Percentiles rank a stretch among this genome's conserved stretches.
phyloP scores from a whole-genome alignment of 2,329 filamentous ascomycete genomes.

The Ilyonectria robusta region DNA sequence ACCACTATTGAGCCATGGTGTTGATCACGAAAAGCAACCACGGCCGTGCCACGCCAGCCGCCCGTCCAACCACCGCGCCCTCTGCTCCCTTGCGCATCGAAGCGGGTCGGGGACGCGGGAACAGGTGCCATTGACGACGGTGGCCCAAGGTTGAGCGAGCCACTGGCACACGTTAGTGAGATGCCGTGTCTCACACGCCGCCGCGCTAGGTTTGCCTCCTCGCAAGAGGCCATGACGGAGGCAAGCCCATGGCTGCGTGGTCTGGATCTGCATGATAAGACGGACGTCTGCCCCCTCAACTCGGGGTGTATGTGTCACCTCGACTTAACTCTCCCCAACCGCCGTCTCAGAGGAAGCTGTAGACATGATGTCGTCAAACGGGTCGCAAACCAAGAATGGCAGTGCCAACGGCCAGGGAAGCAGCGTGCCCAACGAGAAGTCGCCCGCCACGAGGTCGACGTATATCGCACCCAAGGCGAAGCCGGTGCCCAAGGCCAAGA shows the following conservation, averaged over 20 bases:
- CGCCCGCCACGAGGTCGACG: conserved; percentile 19
- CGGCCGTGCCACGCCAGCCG: conserved; percentile 32
- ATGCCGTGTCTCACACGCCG: conserved; percentile 40
- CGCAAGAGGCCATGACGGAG: conserved; percentile 9
- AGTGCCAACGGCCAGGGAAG: conserved; percentile 38
- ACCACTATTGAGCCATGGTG: conserved; percentile 26
- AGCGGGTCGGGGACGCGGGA: conserved; percentile 28
- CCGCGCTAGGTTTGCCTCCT: conserved; percentile 20
- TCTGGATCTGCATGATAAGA: conserved; percentile 21
- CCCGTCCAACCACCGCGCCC: conserved; percentile 33
- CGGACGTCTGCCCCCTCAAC: conserved; percentile 11
- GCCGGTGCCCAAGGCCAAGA: conserved; percentile 34
- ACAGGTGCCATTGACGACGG: neutral
- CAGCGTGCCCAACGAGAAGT: conserved; percentile 22
- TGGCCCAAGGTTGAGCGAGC: neutral
- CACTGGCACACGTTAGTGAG: conserved; percentile 28
- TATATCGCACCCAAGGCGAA: neutral
- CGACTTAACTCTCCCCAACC: conserved; percentile 13
- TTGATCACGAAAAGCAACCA: conserved; percentile 38
- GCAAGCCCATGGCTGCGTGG: conserved; percentile 3
- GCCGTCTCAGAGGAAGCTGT: conserved; percentile 15
- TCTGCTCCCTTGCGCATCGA: conserved; percentile 23
- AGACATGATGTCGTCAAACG: conserved; percentile 41
- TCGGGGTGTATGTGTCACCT: neutral
- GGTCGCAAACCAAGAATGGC: conserved; percentile 43